Conservation (phyloP, 352 stramenopile genomes). For the Phytophthora fragariaefolia region DNA sequence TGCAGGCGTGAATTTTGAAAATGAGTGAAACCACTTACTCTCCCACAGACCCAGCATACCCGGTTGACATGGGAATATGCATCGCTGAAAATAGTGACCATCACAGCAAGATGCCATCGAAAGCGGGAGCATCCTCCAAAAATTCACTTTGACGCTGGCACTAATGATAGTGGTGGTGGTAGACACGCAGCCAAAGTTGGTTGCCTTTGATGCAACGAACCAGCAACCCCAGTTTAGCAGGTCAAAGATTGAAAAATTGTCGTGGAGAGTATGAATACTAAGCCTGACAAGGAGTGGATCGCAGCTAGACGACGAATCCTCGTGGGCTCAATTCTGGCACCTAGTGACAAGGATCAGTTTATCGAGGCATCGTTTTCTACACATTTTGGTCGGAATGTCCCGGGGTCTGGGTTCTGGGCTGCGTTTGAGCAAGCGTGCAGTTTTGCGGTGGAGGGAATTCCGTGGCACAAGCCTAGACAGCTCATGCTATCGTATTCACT, state of each 20-base stretch:
- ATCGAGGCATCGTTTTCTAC: slow-evolving; percentile 62
- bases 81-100: slow-evolving; percentile 28
- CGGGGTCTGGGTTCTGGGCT: slow-evolving; percentile 53
- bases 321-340: slow-evolving; percentile 47
- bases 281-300: slow-evolving; percentile 36
- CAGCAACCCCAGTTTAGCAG: neutral
- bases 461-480: slow-evolving; percentile 52
- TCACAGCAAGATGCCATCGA: neutral
- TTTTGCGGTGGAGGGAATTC: slow-evolving; percentile 31
- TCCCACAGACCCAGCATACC: neutral
- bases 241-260: slow-evolving; percentile 1
- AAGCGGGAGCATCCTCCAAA: slow-evolving; percentile 2
- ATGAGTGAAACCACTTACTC: slow-evolving; percentile 23
- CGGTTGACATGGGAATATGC: slow-evolving; percentile 24
- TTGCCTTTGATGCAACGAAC: neutral
- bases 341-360: slow-evolving; percentile 46
- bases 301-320: slow-evolving; percentile 47
- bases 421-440: slow-evolving; percentile 63
- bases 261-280: slow-evolving; percentile 7
- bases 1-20: slow-evolving; percentile 18
- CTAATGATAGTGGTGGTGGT: slow-evolving; percentile 32
- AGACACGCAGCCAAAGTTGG: neutral
- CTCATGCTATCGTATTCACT: slow-evolving; percentile 68
- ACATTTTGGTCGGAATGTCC: slow-evolving; percentile 50
- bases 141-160: slow-evolving; percentile 5